Base-by-base conservation (phyloP, 2,329 filamentous ascomycete species). In the Microcera coccophila region DNA sequence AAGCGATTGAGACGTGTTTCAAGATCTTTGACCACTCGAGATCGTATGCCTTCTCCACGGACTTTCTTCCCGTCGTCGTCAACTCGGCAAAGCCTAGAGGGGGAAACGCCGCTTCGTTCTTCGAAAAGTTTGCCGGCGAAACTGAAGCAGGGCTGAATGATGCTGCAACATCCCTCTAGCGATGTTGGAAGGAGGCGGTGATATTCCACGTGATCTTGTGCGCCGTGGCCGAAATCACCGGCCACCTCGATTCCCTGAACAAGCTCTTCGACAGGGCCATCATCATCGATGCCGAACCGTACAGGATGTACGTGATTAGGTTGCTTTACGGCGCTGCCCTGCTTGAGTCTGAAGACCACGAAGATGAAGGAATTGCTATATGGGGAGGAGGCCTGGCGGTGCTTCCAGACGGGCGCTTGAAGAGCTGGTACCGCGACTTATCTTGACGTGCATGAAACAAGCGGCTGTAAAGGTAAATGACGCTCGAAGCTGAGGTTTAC, bases 1-100 rank as follows among this genome's bases (percentile, higher is more conserved):
- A 44, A 11, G 45, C 38, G 3, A 16, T 44, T 4, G 29, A 24
- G 5, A 34, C 21, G 14, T 47, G 44, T 19, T 24, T 26, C 15
- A 44, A 37, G 34, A 15, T 41, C 4, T 16, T 47, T 19, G 36
- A 38, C 2, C 29, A 41, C 31, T 20, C 21, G 2, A 36, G 14
- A n/a, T 36, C 41, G 14, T 20, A 32, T 4, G 19, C 20, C 14
- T 35, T 36, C 31, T n/a, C 18, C 2, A 11, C 7, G 2, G 12
- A 35, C 1, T 22, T 47, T 14, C n/a, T n/a, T n/a, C n/a, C n/a
- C n/a, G n/a, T n/a, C n/a, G n/a, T n/a, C n/a, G n/a, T n/a, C n/a
- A n/a, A n/a, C n/a, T n/a, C n/a, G n/a, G n/a, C n/a, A n/a, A n/a
- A n/a, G n/a, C n/a, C n/a, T n/a, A n/a, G n/a, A n/a, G n/a, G n/a